phyloP scores from a whole-genome alignment of 2,329 filamentous ascomycete genomes.

The Ceratocystis eucalypticola region DNA sequence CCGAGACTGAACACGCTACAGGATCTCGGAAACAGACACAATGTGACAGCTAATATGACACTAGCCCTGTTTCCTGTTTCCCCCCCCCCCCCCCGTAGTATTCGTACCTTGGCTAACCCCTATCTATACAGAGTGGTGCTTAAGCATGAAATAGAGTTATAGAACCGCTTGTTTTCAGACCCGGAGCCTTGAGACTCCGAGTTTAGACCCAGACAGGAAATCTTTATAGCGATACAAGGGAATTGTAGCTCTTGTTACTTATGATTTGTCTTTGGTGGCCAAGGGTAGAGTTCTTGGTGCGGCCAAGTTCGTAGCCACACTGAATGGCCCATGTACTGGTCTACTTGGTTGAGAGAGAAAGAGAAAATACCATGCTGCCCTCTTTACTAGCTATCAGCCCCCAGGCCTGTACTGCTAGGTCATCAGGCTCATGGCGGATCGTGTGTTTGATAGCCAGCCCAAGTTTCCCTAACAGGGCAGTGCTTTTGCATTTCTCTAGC shows the following conservation, averaged over 20 bases:
- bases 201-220: not conserved
- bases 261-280: no score
- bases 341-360: no score
- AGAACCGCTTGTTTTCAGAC: not conserved
- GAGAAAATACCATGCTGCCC: no score
- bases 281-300: no score
- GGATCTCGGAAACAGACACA: constrained; percentile 13
- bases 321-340: no score
- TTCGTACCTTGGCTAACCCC: not conserved
- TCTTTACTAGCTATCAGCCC: no score
- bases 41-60: not conserved
- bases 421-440: not conserved
- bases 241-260: no score
- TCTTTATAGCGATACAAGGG: not conserved
- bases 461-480: not conserved
- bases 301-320: no score
- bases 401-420: not conserved
- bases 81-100: not conserved
- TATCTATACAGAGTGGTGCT: not conserved
- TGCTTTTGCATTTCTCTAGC: not conserved
- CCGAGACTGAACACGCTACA: constrained; percentile 40
- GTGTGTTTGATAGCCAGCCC: constrained; percentile 3
- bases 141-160: not conserved
- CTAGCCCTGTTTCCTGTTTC: not conserved
- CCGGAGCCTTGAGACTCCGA: constrained; percentile 5